These are phyloP conservation scores for Amylostereum areolatum DNA, from an alignment of 1,284 basidiomycete genomes.

Conservation along the genomic window DNA sequence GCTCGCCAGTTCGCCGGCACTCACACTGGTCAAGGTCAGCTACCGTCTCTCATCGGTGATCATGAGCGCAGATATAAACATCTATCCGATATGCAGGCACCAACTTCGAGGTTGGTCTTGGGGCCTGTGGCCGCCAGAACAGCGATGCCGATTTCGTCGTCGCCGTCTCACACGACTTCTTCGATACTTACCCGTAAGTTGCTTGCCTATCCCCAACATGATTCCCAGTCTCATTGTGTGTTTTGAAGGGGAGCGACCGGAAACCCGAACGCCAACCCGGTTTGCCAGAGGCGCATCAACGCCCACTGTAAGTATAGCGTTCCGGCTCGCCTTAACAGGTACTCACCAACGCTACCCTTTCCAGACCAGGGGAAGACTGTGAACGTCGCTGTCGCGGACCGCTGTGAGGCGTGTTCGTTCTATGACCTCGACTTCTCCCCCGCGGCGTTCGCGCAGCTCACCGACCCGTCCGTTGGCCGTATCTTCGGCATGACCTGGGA, in stretches of 20 bases:
- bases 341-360: neutral
- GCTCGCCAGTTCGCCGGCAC: too few species aligned
- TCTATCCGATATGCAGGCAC: constrained; percentile 13
- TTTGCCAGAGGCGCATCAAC: constrained; percentile 22
- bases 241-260: too few species aligned
- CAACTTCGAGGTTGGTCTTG: constrained; percentile 27
- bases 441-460: constrained; percentile 40
- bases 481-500: constrained; percentile 43
- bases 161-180: constrained; percentile 21
- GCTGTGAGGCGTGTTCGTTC: constrained; percentile 48
- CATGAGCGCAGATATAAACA: too few species aligned
- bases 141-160: constrained; percentile 24
- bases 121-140: constrained; percentile 30
- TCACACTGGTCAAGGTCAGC: too few species aligned
- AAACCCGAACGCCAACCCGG: constrained; percentile 17
- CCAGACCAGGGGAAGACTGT: constrained; percentile 46
- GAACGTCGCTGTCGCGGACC: constrained; percentile 48
- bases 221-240: too few species aligned
- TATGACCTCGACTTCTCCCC: constrained; percentile 55
- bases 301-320: constrained; percentile 16
- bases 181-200: constrained; percentile 19
- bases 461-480: constrained; percentile 36
- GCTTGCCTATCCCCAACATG: too few species aligned
- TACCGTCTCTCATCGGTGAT: too few species aligned
- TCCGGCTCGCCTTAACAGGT: neutral